phyloP scores from a whole-genome alignment of 495 filamentous ascomycete species.

The Thermothielavioides terrestris region DNA sequence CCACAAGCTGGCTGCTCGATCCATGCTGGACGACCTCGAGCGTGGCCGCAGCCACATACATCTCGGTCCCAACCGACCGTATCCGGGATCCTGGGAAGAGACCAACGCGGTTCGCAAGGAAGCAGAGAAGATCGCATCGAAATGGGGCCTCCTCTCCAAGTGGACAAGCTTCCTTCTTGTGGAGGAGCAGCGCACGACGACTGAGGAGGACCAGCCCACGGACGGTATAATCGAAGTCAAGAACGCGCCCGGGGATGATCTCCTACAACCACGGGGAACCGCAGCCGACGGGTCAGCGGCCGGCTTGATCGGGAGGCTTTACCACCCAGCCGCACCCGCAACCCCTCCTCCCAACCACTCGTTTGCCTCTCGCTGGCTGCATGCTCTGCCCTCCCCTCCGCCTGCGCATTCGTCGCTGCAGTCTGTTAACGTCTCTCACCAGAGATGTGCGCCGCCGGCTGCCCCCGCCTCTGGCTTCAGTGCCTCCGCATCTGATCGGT shows the following conservation, averaged over 20 bases:
- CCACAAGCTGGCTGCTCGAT: conserved; percentile 12
- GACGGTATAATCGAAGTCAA: neutral
- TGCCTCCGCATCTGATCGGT: too few species aligned
- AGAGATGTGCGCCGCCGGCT: too few species aligned
- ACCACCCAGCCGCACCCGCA: neutral
- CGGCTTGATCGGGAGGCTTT: too few species aligned
- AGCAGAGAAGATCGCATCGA: conserved; percentile 10
- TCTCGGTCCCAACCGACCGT: neutral
- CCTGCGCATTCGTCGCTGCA: too few species aligned
- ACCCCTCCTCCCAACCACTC: too few species aligned
- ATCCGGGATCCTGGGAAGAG: neutral
- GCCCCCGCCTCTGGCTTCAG: too few species aligned
- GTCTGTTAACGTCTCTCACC: too few species aligned
- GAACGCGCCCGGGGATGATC: neutral
- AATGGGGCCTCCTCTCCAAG: conserved; percentile 14
- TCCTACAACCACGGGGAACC: neutral
- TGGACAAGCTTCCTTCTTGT: conserved; percentile 15
- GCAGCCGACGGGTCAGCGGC: too few species aligned
- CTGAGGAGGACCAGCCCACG: neutral
- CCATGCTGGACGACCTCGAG: conserved; percentile 13
- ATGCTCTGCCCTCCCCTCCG: too few species aligned
- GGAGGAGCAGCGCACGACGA: conserved; percentile 1
- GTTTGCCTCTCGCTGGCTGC: too few species aligned
- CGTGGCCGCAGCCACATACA: conserved; percentile 11
- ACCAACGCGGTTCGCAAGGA: neutral